phyloP scores from a whole-genome alignment of 768 basidiomycete species.

The Hemileccinum impolitum region DNA sequence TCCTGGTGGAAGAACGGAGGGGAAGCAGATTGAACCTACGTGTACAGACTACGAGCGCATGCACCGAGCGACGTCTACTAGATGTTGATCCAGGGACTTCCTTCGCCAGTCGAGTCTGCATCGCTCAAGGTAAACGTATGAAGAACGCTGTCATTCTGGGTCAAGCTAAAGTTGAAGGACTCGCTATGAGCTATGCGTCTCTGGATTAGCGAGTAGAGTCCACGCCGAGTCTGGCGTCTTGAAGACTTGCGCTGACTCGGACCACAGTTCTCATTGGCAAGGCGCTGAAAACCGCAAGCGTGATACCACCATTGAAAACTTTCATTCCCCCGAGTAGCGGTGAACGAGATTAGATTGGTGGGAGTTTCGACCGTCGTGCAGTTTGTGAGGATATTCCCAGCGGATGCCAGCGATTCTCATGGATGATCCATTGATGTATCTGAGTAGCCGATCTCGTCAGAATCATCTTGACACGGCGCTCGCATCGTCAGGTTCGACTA shows the following conservation, averaged over 20 bases:
- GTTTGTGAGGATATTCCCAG: too few relatives aligned
- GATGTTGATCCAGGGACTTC: slow-evolving; percentile 23
- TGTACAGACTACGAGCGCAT: slow-evolving; percentile 38
- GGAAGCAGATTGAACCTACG: slow-evolving; percentile 27
- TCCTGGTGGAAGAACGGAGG: not conserved
- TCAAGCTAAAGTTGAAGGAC: slow-evolving; percentile 32
- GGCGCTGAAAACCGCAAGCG: not conserved
- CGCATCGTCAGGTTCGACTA: too few relatives aligned
- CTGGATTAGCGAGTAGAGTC: slow-evolving; percentile 33
- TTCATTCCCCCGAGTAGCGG: too few relatives aligned
- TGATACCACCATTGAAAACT: too few relatives aligned
- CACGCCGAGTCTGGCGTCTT: slow-evolving; percentile 25
- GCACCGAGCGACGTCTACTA: slow-evolving; percentile 36
- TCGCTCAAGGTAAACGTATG: slow-evolving; percentile 37
- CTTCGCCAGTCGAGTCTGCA: slow-evolving; percentile 2
- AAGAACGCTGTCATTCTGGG: slow-evolving; percentile 12
- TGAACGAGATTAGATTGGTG: too few relatives aligned
- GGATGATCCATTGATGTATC: too few relatives aligned
- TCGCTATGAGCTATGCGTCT: slow-evolving; percentile 32
- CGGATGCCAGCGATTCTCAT: too few relatives aligned
- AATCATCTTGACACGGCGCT: too few relatives aligned
- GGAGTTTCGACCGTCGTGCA: too few relatives aligned
- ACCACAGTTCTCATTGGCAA: not conserved
- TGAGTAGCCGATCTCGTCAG: too few relatives aligned
- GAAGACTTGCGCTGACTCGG: not conserved